These are phyloP conservation scores for Neurospora terricola DNA, from an alignment of 495 filamentous ascomycete genomes.

Conservation along the genomic window DNA sequence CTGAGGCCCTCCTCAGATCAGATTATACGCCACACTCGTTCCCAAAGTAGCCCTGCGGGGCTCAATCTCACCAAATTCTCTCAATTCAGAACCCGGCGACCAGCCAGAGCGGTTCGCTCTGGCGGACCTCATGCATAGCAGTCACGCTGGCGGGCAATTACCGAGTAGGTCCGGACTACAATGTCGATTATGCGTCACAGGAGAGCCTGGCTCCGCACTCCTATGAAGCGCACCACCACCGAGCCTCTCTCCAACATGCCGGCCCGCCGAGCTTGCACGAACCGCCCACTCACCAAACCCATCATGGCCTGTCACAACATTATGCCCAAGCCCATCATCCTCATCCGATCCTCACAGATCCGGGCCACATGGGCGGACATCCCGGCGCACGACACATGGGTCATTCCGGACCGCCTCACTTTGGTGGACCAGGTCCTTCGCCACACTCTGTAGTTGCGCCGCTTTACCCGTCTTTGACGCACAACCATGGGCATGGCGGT, in stretches of 20 bases:
- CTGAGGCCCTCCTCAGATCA: constrained; percentile 3
- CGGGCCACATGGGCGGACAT: constrained; percentile 34
- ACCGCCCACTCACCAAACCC: constrained; percentile 31
- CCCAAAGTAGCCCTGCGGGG: constrained; percentile 35
- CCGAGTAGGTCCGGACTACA: constrained; percentile 47
- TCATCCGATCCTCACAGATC: constrained; percentile 39
- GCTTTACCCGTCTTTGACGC: constrained; percentile 36
- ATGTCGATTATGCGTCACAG: constrained; percentile 55
- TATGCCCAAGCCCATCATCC: constrained; percentile 39
- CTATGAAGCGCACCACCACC: constrained; percentile 44
- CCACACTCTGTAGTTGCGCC: constrained; percentile 34
- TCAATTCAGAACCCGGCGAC: constrained; percentile 47
- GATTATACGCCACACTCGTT: constrained; percentile 6
- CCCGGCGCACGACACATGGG: constrained; percentile 36
- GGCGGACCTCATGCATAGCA: constrained; percentile 62
- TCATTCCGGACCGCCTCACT: constrained; percentile 37
- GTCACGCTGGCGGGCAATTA: constrained; percentile 58
- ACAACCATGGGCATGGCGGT: constrained; percentile 28
- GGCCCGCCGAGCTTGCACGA: constrained; percentile 32
- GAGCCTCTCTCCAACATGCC: constrained; percentile 36
- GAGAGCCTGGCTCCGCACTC: constrained; percentile 41
- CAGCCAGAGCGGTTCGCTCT: constrained; percentile 62
- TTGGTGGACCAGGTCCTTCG: constrained; percentile 27
- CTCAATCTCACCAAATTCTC: constrained; percentile 38
- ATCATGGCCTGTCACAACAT: constrained; percentile 42